Evolutionary conservation across 1,139 yeast genomes (phyloP).

Genomic region (Kluyveromyces sp.): DNA sequence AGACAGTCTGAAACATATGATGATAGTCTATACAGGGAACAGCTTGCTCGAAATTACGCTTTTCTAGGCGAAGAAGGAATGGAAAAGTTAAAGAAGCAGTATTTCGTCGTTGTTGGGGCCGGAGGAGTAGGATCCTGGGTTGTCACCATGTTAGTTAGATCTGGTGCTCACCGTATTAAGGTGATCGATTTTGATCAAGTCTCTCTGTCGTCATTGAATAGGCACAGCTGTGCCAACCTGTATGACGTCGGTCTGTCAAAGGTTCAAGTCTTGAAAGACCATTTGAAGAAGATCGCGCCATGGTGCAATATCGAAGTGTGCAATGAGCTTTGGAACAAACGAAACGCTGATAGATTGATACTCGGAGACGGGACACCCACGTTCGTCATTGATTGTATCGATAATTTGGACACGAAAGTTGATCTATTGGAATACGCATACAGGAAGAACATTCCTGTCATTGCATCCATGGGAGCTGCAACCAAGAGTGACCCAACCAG

Average conservation of each 20-base stretch:
- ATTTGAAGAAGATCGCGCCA: slow-evolving; percentile 69
- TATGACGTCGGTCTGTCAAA: slow-evolving; percentile 87
- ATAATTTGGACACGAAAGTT: slow-evolving; percentile 89
- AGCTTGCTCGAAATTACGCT: slow-evolving; percentile 87
- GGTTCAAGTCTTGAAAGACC: slow-evolving; percentile 67
- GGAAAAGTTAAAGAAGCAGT: slow-evolving; percentile 63
- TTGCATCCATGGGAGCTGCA: slow-evolving; percentile 95
- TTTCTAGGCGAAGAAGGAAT: slow-evolving; percentile 83
- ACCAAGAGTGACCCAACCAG: slow-evolving; percentile 84
- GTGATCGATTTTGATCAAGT: slow-evolving; percentile 95
- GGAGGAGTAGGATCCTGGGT: slow-evolving; percentile 99
- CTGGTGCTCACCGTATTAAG: slow-evolving; percentile 74
- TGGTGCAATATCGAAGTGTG: slow-evolving; percentile 79
- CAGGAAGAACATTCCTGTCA: slow-evolving; percentile 50
- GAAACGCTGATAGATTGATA: slow-evolving; percentile 54
- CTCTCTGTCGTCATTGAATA: slow-evolving; percentile 77
- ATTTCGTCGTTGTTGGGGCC: slow-evolving; percentile 87
- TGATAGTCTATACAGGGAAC: slow-evolving; percentile 78
- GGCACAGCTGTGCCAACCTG: slow-evolving; percentile 89
- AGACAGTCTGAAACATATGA: slow-evolving; percentile 37
- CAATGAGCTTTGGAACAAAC: slow-evolving; percentile 69
- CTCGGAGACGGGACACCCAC: slow-evolving; percentile 48
- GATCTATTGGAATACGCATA: slow-evolving; percentile 75
- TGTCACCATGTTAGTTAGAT: slow-evolving; percentile 82
- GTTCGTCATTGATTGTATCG: slow-evolving; percentile 88